A percentile compares a stretch with the other conserved stretches of the same genome.
phyloP scores from a whole-genome alignment of 2,329 filamentous ascomycete genomes.

The Ceratocystis papillata region DNA sequence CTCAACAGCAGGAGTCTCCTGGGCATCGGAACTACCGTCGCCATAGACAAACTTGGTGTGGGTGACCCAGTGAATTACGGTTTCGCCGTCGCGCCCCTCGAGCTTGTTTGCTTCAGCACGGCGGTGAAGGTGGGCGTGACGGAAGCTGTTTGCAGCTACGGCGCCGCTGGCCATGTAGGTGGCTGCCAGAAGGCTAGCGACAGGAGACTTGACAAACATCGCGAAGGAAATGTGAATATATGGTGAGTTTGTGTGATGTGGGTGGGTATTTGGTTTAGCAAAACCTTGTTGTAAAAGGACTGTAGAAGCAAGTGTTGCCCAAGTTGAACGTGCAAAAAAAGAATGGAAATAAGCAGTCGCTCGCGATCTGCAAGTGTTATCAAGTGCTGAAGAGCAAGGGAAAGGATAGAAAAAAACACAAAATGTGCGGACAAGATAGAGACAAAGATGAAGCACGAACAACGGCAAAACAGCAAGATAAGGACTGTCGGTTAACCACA shows the following conservation, averaged over 20 bases:
- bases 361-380: constrained; percentile 17
- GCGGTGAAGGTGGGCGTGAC: constrained; percentile 29
- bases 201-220: constrained; percentile 37
- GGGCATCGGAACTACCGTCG: constrained; percentile 9
- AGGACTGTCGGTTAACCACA: constrained; percentile 24
- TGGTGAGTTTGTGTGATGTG: constrained; percentile 18
- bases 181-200: constrained; percentile 34
- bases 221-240: constrained; percentile 27
- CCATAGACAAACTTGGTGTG: constrained; percentile 33
- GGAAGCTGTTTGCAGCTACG: constrained; percentile 36
- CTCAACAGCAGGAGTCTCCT: constrained; percentile 12
- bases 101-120: constrained; percentile 23
- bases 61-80: constrained; percentile 35
- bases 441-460: constrained; percentile 23
- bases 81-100: constrained; percentile 30
- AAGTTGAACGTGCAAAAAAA: background rate
- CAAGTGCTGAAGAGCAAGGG: constrained; percentile 4
- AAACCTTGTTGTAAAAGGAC: background rate
- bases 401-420: constrained; percentile 14
- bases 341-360: constrained; percentile 20
- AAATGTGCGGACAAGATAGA: background rate
- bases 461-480: constrained; percentile 23
- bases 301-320: constrained; percentile 1
- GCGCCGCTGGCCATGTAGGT: constrained; percentile 37
- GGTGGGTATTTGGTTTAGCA: constrained; percentile 20